A percentile compares a stretch with the other conserved stretches of the same genome.
phyloP scores from a whole-genome alignment of 139 green algal genomes.

The Ettlia oleoabundans region DNA sequence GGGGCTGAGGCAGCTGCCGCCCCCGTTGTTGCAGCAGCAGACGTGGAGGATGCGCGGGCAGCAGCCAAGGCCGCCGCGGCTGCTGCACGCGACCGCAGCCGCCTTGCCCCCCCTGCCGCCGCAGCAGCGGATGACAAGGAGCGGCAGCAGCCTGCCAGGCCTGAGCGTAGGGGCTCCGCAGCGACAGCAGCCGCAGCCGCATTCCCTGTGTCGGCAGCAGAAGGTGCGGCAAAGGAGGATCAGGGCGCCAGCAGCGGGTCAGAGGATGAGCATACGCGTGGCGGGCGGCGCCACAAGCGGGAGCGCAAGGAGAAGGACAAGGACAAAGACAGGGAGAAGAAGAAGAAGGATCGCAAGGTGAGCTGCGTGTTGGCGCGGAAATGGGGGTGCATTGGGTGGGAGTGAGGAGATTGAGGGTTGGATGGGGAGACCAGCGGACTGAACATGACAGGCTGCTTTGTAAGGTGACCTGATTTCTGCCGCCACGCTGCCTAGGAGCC shows the following conservation, averaged over 20 bases:
- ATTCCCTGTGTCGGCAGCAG: neutral
- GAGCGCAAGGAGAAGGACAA: slow-evolving; percentile 18
- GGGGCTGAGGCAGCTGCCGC: neutral
- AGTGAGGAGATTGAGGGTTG: neutral
- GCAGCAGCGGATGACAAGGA: too few relatives aligned
- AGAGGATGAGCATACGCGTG: neutral
- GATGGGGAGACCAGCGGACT: neutral
- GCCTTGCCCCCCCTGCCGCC: neutral
- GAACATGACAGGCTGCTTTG: neutral
- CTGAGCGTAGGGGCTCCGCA: neutral
- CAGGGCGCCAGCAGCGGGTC: slow-evolving; percentile 10
- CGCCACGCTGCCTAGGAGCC: too few relatives aligned
- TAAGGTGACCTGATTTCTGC: too few relatives aligned
- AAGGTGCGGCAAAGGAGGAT: neutral
- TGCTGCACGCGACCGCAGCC: neutral
- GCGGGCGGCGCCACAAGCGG: neutral
- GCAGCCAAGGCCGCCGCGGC: neutral
- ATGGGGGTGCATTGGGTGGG: neutral
- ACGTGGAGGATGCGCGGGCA: slow-evolving; percentile 9
- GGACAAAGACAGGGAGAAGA: neutral
- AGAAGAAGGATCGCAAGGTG: slow-evolving; percentile 21
- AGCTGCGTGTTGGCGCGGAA: neutral
- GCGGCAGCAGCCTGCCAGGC: too few relatives aligned
- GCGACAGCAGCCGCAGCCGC: neutral
- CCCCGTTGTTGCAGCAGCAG: too few relatives aligned